Evolutionary conservation across 345 rosid genomes (phyloP), one percentile per base, ranked within the genome.

Genomic region (Dipteronia dyeriana): DNA sequence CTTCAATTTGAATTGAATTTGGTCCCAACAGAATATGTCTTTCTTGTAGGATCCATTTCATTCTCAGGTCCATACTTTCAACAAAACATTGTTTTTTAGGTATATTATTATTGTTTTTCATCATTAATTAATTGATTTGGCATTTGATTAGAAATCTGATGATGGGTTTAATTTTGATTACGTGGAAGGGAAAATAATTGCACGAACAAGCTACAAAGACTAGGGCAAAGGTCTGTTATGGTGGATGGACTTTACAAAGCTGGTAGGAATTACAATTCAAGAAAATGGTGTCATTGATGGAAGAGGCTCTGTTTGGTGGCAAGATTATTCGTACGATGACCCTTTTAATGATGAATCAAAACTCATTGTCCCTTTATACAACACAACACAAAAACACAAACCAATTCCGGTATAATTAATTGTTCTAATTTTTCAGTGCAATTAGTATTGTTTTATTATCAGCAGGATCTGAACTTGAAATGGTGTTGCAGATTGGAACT

Each of bases 271-370:
- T 68, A 87, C 97, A 53, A 70, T 96, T 67, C 97, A 89, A 79
- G 99, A 98, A 26, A 82, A 79, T 8, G 99, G 99, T 60, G 83
- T 87, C 57, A 86, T 96, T n/a, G n/a, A n/a, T n/a, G n/a, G n/a
- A n/a, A n/a, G n/a, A n/a, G n/a, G n/a, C n/a, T n/a, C 99, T 38
- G 87, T 84, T 56, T 96, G 99, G 99, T 96, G 99, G 99, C 87
- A 89, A 81, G n/a, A 82, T 56, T 67, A 82, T 31, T 91, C 91
- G 20, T 84, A 78, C 11, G 85, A 87, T 59, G 90, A n/a, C n/a
- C n/a, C n/a, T n/a, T n/a, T 79, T 3, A 97, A 96, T 7, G 89
- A 87, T 22, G 93, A n/a, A n/a, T n/a, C n/a, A n/a, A n/a, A n/a
- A n/a, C n/a, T n/a, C n/a, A n/a, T n/a, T n/a, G n/a, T n/a, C n/a